A percentile compares a stretch with the other conserved stretches of the same genome.
Conservation (phyloP, 169 alveolate species). For the Hepatocystis sp. region DNA sequence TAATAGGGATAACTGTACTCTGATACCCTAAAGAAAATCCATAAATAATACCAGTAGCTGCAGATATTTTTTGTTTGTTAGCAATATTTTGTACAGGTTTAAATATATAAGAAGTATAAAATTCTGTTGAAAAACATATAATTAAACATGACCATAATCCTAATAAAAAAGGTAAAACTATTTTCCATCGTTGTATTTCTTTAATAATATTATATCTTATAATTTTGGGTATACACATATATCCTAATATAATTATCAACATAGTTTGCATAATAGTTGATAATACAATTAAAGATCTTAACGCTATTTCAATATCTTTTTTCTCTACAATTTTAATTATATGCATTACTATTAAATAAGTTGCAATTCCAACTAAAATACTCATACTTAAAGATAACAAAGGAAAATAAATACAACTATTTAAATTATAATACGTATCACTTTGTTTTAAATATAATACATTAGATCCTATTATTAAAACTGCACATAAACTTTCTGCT, state of each 20-base stretch:
- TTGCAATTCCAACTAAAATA: slow-evolving; percentile 86
- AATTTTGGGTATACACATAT: slow-evolving; percentile 76
- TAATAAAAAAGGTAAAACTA: slow-evolving; percentile 80
- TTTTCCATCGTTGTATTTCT: slow-evolving; percentile 78
- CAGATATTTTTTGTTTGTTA: slow-evolving; percentile 87
- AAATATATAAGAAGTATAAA: slow-evolving; percentile 90
- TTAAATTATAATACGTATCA: slow-evolving; percentile 30
- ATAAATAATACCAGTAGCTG: slow-evolving; percentile 90
- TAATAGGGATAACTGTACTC: slow-evolving; percentile 89
- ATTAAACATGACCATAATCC: slow-evolving; percentile 90
- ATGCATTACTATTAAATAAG: slow-evolving; percentile 83
- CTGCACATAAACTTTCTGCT: slow-evolving; percentile 95
- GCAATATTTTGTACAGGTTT: slow-evolving; percentile 91
- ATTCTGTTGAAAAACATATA: slow-evolving; percentile 89
- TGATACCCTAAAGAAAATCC: slow-evolving; percentile 92
- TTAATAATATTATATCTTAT: slow-evolving; percentile 27
- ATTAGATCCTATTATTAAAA: slow-evolving; percentile 91
- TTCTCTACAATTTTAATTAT: slow-evolving; percentile 79
- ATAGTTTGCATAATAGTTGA: slow-evolving; percentile 91
- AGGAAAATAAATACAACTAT: slow-evolving; percentile 85
- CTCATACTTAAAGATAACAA: slow-evolving; percentile 86
- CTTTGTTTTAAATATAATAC: slow-evolving; percentile 61
- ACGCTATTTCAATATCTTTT: slow-evolving; percentile 86
- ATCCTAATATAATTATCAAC: slow-evolving; percentile 78
- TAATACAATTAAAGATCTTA: slow-evolving; percentile 89